These are phyloP conservation scores for Mallotus repandus DNA, from an alignment of 441 rosid genomes.

Conservation along the genomic window DNA sequence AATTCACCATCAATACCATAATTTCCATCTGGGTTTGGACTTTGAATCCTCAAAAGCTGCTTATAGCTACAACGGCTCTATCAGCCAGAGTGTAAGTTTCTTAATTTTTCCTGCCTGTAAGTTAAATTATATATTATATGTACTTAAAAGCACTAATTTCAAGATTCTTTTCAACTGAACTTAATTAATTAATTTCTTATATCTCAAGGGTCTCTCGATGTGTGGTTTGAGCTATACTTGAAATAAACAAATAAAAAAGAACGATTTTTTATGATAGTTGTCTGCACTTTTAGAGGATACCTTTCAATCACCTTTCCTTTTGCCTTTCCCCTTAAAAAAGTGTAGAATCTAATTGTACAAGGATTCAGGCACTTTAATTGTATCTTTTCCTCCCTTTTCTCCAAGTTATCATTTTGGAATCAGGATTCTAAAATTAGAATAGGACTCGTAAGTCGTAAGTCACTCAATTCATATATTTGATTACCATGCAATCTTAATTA, in stretches of 20 bases:
- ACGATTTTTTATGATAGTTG: constrained; percentile 1
- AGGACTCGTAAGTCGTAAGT: too few species aligned
- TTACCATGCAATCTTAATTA: background rate
- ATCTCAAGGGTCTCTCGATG: too few species aligned
- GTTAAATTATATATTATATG: too few species aligned
- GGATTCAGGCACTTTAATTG: constrained; percentile 1
- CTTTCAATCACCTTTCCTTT: constrained; percentile 20
- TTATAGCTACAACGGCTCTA: constrained; percentile 47
- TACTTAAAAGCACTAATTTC: background rate
- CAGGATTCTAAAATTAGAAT: background rate
- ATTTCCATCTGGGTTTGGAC: constrained; percentile 52
- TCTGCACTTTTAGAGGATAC: constrained; percentile 17
- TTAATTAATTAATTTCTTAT: too few species aligned
- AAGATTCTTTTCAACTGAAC: too few species aligned
- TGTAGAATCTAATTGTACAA: constrained; percentile 19
- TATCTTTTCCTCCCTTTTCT: constrained; percentile 7
- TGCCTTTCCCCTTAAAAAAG: background rate
- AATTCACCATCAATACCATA: constrained; percentile 40
- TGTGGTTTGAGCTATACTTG: too few species aligned
- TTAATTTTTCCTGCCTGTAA: background rate
- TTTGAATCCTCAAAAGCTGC: constrained; percentile 47
- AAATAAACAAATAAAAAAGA: background rate
- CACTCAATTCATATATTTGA: background rate
- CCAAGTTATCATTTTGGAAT: constrained; percentile 10
- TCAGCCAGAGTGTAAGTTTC: constrained; percentile 44